Evolutionary conservation across 208 protist genomes (phyloP).

Genomic region (Trichomonas vaginalis): DNA sequence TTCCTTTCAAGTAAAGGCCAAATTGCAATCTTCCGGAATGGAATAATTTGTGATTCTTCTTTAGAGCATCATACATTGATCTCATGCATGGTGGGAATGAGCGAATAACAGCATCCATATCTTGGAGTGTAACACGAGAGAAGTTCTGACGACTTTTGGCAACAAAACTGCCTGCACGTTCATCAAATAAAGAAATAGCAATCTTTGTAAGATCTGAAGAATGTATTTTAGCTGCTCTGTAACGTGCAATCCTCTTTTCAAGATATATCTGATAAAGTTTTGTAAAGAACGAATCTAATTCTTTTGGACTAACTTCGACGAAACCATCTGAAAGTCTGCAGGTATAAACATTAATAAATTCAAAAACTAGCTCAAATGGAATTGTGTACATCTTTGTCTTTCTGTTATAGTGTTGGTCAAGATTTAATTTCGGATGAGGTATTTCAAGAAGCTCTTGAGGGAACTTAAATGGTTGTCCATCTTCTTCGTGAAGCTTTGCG

Average conservation of each 20-base stretch:
- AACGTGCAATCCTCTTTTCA: neutral
- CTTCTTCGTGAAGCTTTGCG: neutral
- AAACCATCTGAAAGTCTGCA: neutral
- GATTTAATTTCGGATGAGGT: neutral
- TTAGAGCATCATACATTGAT: neutral
- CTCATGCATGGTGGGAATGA: constrained; percentile 2
- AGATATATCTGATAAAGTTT: neutral
- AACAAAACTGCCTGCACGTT: neutral
- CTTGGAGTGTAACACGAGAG: neutral
- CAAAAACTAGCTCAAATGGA: neutral
- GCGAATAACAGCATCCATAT: neutral
- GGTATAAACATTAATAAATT: neutral
- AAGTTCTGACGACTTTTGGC: neutral
- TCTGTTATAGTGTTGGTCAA: neutral
- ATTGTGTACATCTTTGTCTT: neutral
- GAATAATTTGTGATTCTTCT: neutral
- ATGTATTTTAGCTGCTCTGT: neutral
- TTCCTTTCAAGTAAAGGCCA: constrained; percentile 16
- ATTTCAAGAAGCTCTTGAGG: neutral
- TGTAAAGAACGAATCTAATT: neutral
- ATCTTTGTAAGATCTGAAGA: neutral
- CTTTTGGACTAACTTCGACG: neutral
- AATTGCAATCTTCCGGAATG: neutral
- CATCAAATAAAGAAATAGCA: neutral
- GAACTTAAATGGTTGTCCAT: neutral